A percentile compares a stretch with the other conserved stretches of the same genome.
phyloP scores from a whole-genome alignment of 345 rosid species.

The Crucihimalaya himalaica region DNA sequence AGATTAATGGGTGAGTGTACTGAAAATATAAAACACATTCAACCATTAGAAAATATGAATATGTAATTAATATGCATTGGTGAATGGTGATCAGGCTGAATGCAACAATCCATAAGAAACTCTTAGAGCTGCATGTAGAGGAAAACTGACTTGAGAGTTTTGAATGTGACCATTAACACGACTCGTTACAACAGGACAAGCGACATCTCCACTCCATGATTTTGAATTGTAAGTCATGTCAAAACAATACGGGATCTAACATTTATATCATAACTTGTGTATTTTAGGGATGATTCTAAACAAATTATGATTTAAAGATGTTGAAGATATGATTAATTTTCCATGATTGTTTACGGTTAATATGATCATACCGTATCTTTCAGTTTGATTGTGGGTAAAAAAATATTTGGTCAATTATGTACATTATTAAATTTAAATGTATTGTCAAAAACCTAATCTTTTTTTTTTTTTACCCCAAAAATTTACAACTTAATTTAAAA shows the following conservation, averaged over 20 bases:
- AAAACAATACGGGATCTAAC: not conserved
- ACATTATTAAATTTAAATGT: not conserved
- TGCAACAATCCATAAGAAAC: not conserved
- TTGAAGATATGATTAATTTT: not conserved
- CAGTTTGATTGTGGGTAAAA: not conserved
- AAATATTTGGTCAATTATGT: not conserved
- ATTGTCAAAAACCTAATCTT: not conserved
- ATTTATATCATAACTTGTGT: no score
- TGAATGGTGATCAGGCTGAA: not conserved
- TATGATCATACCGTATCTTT: slow-evolving; percentile 6
- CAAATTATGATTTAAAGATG: not conserved
- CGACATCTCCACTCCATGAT: not conserved
- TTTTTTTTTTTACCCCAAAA: no score
- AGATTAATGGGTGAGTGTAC: not conserved
- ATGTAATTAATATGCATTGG: not conserved
- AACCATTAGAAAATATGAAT: not conserved
- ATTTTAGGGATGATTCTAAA: not conserved
- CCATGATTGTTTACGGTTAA: not conserved
- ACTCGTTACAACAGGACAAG: no score
- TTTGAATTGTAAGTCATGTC: not conserved
- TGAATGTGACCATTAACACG: no score
- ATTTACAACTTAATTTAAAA: not conserved
- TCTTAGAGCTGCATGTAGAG: not conserved
- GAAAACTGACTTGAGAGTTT: no score
- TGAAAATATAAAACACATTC: not conserved